These are phyloP conservation scores for Nannochloropsis oceanica DNA, from an alignment of 108 stramenopile genomes.

Conservation along the genomic window DNA sequence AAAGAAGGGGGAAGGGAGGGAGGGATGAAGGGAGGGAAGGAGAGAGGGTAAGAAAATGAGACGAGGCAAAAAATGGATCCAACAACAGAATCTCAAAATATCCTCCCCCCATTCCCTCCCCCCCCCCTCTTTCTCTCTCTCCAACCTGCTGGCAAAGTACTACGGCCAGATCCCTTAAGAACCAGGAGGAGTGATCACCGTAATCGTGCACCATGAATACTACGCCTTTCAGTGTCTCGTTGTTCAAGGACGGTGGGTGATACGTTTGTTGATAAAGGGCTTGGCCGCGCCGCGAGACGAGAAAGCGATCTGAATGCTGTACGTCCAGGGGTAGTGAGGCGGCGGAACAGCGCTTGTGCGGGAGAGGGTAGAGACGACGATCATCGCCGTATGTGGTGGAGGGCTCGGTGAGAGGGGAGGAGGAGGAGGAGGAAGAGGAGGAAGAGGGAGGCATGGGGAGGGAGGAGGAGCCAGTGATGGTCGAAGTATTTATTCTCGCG, in stretches of 20 bases:
- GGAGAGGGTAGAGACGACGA: not conserved
- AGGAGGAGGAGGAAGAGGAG: not conserved
- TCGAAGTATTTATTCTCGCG: too few relatives aligned
- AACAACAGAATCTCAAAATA: too few relatives aligned
- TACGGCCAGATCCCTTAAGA: not conserved
- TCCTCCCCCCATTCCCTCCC: too few relatives aligned
- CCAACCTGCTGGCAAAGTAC: not conserved
- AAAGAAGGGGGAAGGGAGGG: not conserved
- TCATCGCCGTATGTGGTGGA: not conserved
- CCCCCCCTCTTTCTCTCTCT: not conserved
- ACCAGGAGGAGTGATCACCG: not conserved
- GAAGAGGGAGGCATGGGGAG: not conserved
- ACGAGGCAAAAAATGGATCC: too few relatives aligned
- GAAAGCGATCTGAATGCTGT: not conserved
- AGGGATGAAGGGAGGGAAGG: not conserved
- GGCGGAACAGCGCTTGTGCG: not conserved
- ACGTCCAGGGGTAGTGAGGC: not conserved
- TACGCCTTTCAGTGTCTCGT: not conserved
- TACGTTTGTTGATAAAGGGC: not conserved
- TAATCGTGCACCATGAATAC: not conserved
- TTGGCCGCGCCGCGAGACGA: not conserved
- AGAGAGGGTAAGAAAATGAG: too few relatives aligned
- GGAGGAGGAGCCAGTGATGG: not conserved
- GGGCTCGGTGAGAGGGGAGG: not conserved
- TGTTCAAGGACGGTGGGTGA: not conserved